Conservation (phyloP, 768 basidiomycete genomes). For the Suillus cothurnatus region DNA sequence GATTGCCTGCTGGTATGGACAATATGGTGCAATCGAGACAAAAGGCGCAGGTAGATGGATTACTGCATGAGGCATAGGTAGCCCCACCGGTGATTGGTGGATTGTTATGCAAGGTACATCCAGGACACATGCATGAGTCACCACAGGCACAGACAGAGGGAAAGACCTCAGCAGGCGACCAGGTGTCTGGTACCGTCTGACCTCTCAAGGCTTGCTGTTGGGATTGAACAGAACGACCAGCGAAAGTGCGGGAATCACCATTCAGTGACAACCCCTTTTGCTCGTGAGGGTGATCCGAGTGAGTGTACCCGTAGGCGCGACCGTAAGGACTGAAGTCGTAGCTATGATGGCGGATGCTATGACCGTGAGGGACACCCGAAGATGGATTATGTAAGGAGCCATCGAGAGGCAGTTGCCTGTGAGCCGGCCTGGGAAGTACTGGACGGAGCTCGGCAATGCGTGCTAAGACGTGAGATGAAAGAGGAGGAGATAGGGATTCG, state of each 20-base stretch:
- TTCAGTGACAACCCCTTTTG: slow-evolving; percentile 17
- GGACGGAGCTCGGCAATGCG: slow-evolving; percentile 69
- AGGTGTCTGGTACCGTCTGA: slow-evolving; percentile 25
- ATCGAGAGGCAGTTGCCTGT: slow-evolving; percentile 18
- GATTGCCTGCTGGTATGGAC: slow-evolving; percentile 45
- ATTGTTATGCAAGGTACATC: slow-evolving; percentile 58
- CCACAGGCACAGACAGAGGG: slow-evolving; percentile 65
- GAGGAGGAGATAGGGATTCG: slow-evolving; percentile 22
- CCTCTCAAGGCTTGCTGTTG: slow-evolving; percentile 33
- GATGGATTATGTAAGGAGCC: slow-evolving; percentile 53
- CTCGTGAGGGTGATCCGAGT: slow-evolving; percentile 36
- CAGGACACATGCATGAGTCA: slow-evolving; percentile 62
- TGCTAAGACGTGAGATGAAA: slow-evolving; percentile 53
- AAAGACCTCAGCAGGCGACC: slow-evolving; percentile 31
- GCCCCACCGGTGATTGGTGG: slow-evolving; percentile 40
- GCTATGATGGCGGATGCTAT: slow-evolving; percentile 47
- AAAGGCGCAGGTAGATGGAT: slow-evolving; percentile 42
- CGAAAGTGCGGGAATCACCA: slow-evolving; percentile 24
- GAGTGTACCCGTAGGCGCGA: slow-evolving; percentile 59
- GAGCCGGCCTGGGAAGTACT: slow-evolving; percentile 64
- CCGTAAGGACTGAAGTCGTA: slow-evolving; percentile 67
- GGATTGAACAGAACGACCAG: slow-evolving; percentile 24
- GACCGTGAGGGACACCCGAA: slow-evolving; percentile 42
- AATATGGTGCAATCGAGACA: slow-evolving; percentile 70
- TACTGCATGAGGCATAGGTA: slow-evolving; percentile 38